Base-by-base conservation (phyloP, 2,329 filamentous ascomycete genomes). In the Epichloe aotearoae region DNA sequence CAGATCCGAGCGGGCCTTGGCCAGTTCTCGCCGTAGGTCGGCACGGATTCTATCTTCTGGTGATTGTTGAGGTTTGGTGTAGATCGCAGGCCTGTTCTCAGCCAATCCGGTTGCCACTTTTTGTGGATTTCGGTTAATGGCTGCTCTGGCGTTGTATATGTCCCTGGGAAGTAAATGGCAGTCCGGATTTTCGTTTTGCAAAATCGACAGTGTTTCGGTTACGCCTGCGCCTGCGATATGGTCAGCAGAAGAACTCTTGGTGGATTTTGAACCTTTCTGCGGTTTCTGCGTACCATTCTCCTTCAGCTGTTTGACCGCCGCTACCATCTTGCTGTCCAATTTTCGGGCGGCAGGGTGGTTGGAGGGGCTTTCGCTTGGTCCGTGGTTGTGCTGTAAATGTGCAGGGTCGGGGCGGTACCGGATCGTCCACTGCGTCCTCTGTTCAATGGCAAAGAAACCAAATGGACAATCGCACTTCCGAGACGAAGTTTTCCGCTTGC, bases 381-480 rank as follows among this genome's bases (percentile, higher is more conserved):
- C 77, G 58, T 84, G 80, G 58, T 84, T 84, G 62, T 84, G 80
- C 50, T 71, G 65, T 40, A 83, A 66, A 59, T 83, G 80, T 48
- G 70, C 60, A 5, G 70, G 64, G 54, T 83, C 76, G 2, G 80
- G 80, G 4, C 80, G 75, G 59, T 83, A 83, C 49, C 80, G 73
- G 52, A 84, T 76, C 0, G 79, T 79, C 80, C 80, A 84, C 57
- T 83, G 79, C 0, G 79, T 82, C 53, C 80, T 72, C 59, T 83
- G 79, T 62, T 84, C 80, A 39, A 84, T 80, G 50, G 80, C 80
- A 56, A 83, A 84, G 62, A 84, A 83, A n/a, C 80, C 80, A 62
- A 84, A 84, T 33, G 79, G 78, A 55, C 80, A 84, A 57, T 83
- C 80, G 58, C 80, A 83, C 59, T 84, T 84, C 44, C 80, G 73